These are phyloP conservation scores for Ustilago curta DNA, from an alignment of 1,284 basidiomycete genomes.

Conservation along the genomic window DNA sequence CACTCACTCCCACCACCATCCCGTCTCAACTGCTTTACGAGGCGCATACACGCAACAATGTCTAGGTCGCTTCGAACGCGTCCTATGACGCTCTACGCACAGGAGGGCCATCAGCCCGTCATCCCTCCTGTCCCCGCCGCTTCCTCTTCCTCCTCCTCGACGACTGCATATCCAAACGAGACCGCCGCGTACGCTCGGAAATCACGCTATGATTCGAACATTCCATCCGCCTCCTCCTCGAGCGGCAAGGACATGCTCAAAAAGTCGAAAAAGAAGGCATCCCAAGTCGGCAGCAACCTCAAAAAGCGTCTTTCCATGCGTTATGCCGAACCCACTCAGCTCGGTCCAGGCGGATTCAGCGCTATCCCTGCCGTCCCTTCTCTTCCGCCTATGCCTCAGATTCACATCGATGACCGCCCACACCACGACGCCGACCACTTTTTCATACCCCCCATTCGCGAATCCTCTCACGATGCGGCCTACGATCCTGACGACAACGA, in stretches of 20 bases:
- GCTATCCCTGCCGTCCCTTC: slow-evolving; percentile 43
- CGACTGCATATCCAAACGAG: slow-evolving; percentile 20
- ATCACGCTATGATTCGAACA: slow-evolving; percentile 8
- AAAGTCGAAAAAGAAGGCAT: slow-evolving; percentile 54
- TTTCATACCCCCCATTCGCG: slow-evolving; percentile 33
- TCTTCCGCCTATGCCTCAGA: slow-evolving; percentile 45
- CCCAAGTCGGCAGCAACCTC: slow-evolving; percentile 63
- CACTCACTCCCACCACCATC: neutral
- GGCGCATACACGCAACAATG: slow-evolving; percentile 35
- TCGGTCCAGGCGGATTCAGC: slow-evolving; percentile 57
- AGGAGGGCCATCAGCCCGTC: slow-evolving; percentile 39
- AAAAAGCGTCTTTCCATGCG: slow-evolving; percentile 67
- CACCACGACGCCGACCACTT: slow-evolving; percentile 14
- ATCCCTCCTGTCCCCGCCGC: slow-evolving; percentile 21
- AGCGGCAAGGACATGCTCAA: slow-evolving; percentile 26
- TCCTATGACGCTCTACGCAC: slow-evolving; percentile 65
- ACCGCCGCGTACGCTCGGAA: slow-evolving; percentile 6
- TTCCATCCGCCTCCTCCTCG: slow-evolving; percentile 3
- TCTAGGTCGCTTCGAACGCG: slow-evolving; percentile 65
- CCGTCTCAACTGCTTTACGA: neutral
- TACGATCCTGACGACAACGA: slow-evolving; percentile 36
- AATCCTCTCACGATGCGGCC: slow-evolving; percentile 36
- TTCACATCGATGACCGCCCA: slow-evolving; percentile 27
- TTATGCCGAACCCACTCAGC: slow-evolving; percentile 63
- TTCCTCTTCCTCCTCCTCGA: slow-evolving; percentile 4